These are phyloP conservation scores for Clonostachys byssicola DNA, from an alignment of 2,329 filamentous ascomycete species.

Conservation along the genomic window DNA sequence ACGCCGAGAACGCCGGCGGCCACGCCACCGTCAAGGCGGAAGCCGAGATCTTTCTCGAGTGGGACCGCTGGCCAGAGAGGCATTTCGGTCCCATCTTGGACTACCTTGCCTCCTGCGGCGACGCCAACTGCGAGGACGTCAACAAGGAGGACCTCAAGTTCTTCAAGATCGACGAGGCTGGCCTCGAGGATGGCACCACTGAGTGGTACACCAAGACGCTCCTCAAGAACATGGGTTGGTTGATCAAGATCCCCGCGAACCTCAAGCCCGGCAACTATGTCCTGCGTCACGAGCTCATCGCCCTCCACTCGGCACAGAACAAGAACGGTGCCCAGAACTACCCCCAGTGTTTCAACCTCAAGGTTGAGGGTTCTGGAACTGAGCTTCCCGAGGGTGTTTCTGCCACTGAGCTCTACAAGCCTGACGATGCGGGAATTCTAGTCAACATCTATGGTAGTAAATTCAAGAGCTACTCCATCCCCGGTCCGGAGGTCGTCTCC, in stretches of 20 bases:
- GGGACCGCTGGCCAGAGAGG: constrained; percentile 57
- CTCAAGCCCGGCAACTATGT: constrained; percentile 44
- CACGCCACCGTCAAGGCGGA: constrained; percentile 8
- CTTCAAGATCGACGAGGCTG: constrained; percentile 54
- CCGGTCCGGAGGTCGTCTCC: constrained; percentile 7
- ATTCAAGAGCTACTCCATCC: constrained; percentile 11
- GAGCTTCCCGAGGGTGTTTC: constrained; percentile 12
- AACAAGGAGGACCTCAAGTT: constrained; percentile 45
- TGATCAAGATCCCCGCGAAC: constrained; percentile 34
- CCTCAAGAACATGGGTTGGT: constrained; percentile 41
- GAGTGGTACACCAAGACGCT: constrained; percentile 27
- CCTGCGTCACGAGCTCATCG: constrained; percentile 43
- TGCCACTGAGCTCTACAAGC: constrained; percentile 19
- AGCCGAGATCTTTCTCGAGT: constrained; percentile 30
- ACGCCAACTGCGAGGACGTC: constrained; percentile 43
- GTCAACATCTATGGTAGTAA: constrained; percentile 9
- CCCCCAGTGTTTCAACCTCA: constrained; percentile 51
- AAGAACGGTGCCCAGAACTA: constrained; percentile 42
- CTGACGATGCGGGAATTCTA: constrained; percentile 14
- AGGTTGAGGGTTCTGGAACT: constrained; percentile 32
- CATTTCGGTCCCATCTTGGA: constrained; percentile 56
- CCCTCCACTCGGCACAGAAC: constrained; percentile 36
- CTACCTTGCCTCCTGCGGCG: constrained; percentile 46
- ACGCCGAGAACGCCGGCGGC: constrained; percentile 20
- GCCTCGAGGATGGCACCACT: constrained; percentile 26